Evolutionary conservation across 441 rosid species (phyloP).

Genomic region (Omphalea diandra): DNA sequence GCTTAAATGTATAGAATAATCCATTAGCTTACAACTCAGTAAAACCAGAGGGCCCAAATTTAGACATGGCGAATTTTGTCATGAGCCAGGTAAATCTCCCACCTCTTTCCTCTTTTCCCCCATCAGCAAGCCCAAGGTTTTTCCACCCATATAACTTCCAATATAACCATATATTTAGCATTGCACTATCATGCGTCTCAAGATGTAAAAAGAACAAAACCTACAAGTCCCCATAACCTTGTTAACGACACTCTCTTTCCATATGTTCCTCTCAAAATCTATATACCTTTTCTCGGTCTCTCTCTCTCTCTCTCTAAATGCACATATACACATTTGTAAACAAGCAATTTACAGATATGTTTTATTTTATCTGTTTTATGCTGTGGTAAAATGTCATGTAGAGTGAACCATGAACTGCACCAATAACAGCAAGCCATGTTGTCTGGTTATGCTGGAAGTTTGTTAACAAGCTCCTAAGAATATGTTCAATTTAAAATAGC

Average conservation of each 20-base stretch:
- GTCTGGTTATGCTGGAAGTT: neutral
- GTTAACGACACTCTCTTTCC: neutral
- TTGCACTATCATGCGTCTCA: neutral
- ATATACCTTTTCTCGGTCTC: neutral
- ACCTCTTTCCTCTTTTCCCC: neutral
- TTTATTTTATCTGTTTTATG: neutral
- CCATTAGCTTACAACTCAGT: too few relatives aligned
- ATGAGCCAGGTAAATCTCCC: neutral
- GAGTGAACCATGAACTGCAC: neutral
- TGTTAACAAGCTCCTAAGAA: neutral
- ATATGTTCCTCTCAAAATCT: neutral
- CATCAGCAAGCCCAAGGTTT: neutral
- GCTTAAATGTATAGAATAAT: neutral
- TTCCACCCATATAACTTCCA: neutral
- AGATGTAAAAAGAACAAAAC: neutral
- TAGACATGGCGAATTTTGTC: neutral
- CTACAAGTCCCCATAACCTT: neutral
- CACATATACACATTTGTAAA: neutral
- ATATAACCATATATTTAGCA: neutral
- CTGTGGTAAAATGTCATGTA: neutral
- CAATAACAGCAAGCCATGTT: neutral
- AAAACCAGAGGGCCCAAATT: neutral
- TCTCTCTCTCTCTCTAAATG: neutral
- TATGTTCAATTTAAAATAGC: neutral
- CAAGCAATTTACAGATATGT: neutral